These are phyloP conservation scores for Nicotiana paniculata DNA, from an alignment of 257 asterid species.

Conservation along the genomic window DNA sequence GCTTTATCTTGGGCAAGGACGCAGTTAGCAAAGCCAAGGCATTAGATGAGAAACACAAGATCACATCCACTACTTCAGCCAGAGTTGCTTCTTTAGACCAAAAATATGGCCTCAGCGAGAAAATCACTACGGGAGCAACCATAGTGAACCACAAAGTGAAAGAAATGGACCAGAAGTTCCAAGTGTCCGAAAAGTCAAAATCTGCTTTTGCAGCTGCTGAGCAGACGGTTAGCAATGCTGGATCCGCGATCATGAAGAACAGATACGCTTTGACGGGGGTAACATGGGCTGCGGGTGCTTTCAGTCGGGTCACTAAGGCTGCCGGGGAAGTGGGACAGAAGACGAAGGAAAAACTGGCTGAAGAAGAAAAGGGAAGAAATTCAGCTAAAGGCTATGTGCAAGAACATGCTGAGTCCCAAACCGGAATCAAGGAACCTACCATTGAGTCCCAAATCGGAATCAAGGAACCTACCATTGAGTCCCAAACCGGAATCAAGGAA, in stretches of 20 bases:
- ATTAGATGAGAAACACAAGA: slow-evolving; percentile 53
- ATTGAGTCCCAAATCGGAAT: background rate
- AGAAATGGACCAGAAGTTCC: slow-evolving; percentile 59
- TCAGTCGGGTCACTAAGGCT: slow-evolving; percentile 43
- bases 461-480: slow-evolving; percentile 17
- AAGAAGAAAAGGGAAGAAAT: slow-evolving; percentile 41
- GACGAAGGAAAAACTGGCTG: slow-evolving; percentile 48
- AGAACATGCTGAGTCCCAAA: slow-evolving; percentile 19
- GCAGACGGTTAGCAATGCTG: slow-evolving; percentile 52
- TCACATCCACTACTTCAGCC: slow-evolving; percentile 55
- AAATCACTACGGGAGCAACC: slow-evolving; percentile 43
- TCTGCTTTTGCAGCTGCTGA: slow-evolving; percentile 54
- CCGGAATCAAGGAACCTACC: slow-evolving; percentile 12
- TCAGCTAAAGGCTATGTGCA: slow-evolving; percentile 30
- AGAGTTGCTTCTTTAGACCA: slow-evolving; percentile 55
- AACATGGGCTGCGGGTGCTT: slow-evolving; percentile 61
- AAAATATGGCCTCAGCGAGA: slow-evolving; percentile 56
- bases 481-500: slow-evolving; percentile 12
- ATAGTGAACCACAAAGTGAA: slow-evolving; percentile 52
- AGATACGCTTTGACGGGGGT: slow-evolving; percentile 49
- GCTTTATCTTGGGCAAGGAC: slow-evolving; percentile 54
- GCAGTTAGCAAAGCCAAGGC: slow-evolving; percentile 54
- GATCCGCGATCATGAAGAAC: slow-evolving; percentile 57
- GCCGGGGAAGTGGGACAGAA: slow-evolving; percentile 63
- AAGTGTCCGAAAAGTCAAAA: slow-evolving; percentile 59